These are phyloP conservation scores for Saposhnikovia divaricata DNA, from an alignment of 129 eudicot species.

Conservation along the genomic window DNA sequence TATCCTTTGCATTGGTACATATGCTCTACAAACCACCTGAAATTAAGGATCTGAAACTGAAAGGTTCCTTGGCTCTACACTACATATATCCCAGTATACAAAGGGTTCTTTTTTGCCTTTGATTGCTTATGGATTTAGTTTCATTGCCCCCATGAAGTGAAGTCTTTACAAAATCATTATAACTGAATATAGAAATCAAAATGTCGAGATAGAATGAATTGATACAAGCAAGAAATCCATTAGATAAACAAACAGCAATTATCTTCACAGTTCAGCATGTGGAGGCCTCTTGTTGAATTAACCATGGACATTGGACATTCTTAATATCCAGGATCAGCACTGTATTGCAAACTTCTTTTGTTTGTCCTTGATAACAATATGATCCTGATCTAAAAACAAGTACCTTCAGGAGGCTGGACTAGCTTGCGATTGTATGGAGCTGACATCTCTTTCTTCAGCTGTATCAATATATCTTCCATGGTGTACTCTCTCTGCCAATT, in stretches of 20 bases:
- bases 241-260: background rate
- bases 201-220: background rate
- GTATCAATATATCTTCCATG: slow-evolving; percentile 2
- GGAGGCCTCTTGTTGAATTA: background rate
- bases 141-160: background rate
- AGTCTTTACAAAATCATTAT: background rate
- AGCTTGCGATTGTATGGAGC: background rate
- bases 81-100: background rate
- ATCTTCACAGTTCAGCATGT: background rate
- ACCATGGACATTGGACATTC: background rate
- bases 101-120: background rate
- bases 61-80: background rate
- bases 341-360: background rate
- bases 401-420: slow-evolving; percentile 6
- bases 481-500: slow-evolving; percentile 2
- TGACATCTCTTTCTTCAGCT: slow-evolving; percentile 2
- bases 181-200: background rate
- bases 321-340: background rate
- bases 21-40: too few species aligned
- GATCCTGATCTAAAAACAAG: background rate
- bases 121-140: background rate
- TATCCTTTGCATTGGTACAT: too few species aligned
- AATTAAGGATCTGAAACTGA: background rate
- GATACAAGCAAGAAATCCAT: background rate
- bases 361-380: background rate